phyloP scores from a whole-genome alignment of 2,329 filamentous ascomycete species.

The Curvularia sp. region DNA sequence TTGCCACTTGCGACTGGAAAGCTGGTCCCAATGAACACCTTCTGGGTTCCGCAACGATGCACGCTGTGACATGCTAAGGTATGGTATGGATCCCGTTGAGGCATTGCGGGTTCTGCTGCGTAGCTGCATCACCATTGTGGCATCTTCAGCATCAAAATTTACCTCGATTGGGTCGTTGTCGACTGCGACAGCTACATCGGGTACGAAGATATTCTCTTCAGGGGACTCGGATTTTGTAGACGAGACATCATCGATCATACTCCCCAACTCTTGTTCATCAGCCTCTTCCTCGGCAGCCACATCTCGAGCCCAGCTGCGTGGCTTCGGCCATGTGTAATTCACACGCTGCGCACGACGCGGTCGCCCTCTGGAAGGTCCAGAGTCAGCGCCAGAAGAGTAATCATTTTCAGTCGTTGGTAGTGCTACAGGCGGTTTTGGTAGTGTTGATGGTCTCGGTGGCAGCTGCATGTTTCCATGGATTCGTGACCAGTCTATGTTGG shows the following conservation, averaged over 20 bases:
- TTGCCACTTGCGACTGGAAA: slow-evolving; percentile 37
- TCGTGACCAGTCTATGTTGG: slow-evolving; percentile 31
- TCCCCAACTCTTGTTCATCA: slow-evolving; percentile 15
- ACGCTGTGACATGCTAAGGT: slow-evolving; percentile 37
- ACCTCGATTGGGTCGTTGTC: slow-evolving; percentile 29
- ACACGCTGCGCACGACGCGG: slow-evolving; percentile 33
- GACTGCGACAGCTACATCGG: slow-evolving; percentile 22
- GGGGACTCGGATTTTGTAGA: slow-evolving; percentile 21
- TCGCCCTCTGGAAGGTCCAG: slow-evolving; percentile 22
- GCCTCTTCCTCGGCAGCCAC: slow-evolving; percentile 4
- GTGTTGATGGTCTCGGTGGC: too few relatives aligned
- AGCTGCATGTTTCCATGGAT: slow-evolving; percentile 20
- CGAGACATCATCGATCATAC: neutral
- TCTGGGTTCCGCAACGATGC: slow-evolving; percentile 18
- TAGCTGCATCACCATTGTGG: slow-evolving; percentile 25
- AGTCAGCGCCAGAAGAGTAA: slow-evolving; percentile 32
- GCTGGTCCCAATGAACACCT: slow-evolving; percentile 36
- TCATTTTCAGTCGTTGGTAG: slow-evolving; percentile 18
- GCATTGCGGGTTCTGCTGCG: neutral
- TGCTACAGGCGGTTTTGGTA: neutral
- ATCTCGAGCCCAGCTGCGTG: slow-evolving; percentile 2
- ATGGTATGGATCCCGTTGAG: slow-evolving; percentile 27
- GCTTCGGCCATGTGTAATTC: slow-evolving; percentile 40
- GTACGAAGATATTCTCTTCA: slow-evolving; percentile 18
- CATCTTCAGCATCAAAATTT: slow-evolving; percentile 30